These are phyloP conservation scores for Ceratobasidium sp. DNA, from an alignment of 1,284 basidiomycete genomes.

Conservation along the genomic window DNA sequence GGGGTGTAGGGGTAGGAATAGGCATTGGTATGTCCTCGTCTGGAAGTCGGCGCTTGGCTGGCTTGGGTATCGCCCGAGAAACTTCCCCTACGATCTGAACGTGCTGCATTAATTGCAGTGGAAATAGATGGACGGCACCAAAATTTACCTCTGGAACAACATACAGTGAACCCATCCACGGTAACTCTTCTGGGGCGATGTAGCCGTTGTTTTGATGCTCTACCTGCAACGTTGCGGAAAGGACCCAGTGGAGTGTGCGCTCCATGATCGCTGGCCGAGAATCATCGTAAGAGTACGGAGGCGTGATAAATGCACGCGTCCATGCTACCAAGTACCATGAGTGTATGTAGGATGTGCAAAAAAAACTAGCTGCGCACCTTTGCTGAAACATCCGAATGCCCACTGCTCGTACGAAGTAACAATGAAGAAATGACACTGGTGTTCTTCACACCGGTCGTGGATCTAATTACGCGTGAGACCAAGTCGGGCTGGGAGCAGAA, in stretches of 20 bases:
- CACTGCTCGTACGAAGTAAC: constrained; percentile 42
- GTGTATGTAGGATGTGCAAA: neutral
- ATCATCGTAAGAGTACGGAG: constrained; percentile 31
- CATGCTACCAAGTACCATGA: neutral
- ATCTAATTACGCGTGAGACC: constrained; percentile 15
- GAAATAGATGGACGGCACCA: neutral
- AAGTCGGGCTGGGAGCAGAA: neutral
- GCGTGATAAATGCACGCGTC: constrained; percentile 34
- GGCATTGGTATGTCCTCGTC: constrained; percentile 19
- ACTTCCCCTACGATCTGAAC: constrained; percentile 37
- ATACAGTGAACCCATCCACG: constrained; percentile 42
- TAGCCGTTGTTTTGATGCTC: constrained; percentile 39
- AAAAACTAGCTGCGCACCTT: constrained; percentile 10
- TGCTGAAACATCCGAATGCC: constrained; percentile 43
- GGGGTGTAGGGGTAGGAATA: neutral
- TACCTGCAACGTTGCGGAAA: constrained; percentile 40
- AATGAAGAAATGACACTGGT: constrained; percentile 42
- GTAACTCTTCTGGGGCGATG: constrained; percentile 30
- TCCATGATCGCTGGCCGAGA: constrained; percentile 39
- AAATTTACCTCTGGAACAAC: constrained; percentile 33
- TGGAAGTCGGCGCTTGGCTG: constrained; percentile 29
- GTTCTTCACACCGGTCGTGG: constrained; percentile 43
- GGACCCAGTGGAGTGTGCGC: constrained; percentile 40
- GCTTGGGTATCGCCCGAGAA: constrained; percentile 35
- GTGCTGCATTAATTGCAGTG: neutral